Percentiles rank a stretch among this genome's conserved stretches.
Conservation (phyloP, 306 rosid genomes). For the Lathyrus oleraceus region DNA sequence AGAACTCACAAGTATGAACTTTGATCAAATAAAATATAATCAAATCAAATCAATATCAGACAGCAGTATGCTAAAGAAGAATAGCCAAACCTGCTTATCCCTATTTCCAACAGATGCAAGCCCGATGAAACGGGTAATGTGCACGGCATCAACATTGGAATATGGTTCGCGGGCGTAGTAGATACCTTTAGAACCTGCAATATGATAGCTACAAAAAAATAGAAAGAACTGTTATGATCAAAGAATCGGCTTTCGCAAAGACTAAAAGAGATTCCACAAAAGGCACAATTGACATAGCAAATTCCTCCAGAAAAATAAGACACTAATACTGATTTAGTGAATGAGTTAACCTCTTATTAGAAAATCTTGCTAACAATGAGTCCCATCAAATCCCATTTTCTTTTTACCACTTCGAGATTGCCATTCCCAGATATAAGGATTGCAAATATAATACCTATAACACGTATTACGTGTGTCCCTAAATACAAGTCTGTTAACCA, state of each 20-base stretch:
- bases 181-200: constrained; percentile 81
- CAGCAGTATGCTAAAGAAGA: constrained; percentile 3
- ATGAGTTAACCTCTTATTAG: constrained; percentile 12
- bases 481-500: neutral
- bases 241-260: constrained; percentile 17
- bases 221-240: constrained; percentile 19
- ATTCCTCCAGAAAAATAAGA: constrained; percentile 21
- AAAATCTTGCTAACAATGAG: constrained; percentile 15
- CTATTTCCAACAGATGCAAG: constrained; percentile 92
- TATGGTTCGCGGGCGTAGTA: constrained; percentile 92
- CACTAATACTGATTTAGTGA: constrained; percentile 13
- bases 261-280: constrained; percentile 27
- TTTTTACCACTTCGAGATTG: constrained; percentile 18
- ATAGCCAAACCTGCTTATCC: constrained; percentile 77
- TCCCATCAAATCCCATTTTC: constrained; percentile 29
- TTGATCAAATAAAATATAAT: constrained; percentile 25
- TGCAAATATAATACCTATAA: constrained; percentile 4
- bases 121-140: constrained; percentile 93
- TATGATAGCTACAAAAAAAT: constrained; percentile 71
- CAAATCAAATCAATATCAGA: neutral
- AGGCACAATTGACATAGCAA: constrained; percentile 17
- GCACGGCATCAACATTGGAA: constrained; percentile 81
- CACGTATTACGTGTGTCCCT: neutral
- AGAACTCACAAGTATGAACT: neutral
- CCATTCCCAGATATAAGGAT: constrained; percentile 12